Percentiles rank a stretch among this genome's conserved stretches.
Conservation (phyloP, 2,329 filamentous ascomycete species). For the Apiospora malaysiana region DNA sequence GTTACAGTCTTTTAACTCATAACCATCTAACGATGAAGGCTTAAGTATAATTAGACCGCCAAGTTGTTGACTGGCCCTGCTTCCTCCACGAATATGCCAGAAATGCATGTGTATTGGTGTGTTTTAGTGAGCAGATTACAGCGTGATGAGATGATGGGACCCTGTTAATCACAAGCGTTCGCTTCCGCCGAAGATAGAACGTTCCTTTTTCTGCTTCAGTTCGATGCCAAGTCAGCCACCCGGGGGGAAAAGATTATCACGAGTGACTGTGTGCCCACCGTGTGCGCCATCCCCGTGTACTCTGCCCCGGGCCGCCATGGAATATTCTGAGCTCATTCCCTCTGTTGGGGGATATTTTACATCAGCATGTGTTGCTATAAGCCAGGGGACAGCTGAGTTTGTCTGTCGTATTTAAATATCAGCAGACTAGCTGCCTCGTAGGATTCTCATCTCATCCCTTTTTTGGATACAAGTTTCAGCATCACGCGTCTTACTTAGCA, state of each 20-base stretch:
- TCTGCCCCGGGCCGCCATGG: not conserved
- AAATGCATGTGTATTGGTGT: no score
- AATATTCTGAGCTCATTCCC: not conserved
- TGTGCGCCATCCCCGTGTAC: not conserved
- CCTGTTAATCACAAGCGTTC: not conserved
- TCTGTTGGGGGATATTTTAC: not conserved
- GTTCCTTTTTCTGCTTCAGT: not conserved
- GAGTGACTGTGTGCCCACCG: not conserved
- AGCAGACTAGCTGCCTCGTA: not conserved
- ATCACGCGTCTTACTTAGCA: not conserved
- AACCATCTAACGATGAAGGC: not conserved
- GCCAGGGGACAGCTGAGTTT: no score
- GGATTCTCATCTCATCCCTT: not conserved
- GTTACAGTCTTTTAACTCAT: not conserved
- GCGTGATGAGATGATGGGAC: not conserved
- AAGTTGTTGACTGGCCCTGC: no score
- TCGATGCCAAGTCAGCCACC: not conserved
- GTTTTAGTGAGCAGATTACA: not conserved
- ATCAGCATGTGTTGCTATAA: not conserved
- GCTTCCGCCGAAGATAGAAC: not conserved
- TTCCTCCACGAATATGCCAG: not conserved
- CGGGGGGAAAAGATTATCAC: not conserved
- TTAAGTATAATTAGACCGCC: not conserved
- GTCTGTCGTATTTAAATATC: not conserved
- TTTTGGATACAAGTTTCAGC: not conserved